Conservation (phyloP, 108 stramenopile species). For the Nitzschia putrida region DNA sequence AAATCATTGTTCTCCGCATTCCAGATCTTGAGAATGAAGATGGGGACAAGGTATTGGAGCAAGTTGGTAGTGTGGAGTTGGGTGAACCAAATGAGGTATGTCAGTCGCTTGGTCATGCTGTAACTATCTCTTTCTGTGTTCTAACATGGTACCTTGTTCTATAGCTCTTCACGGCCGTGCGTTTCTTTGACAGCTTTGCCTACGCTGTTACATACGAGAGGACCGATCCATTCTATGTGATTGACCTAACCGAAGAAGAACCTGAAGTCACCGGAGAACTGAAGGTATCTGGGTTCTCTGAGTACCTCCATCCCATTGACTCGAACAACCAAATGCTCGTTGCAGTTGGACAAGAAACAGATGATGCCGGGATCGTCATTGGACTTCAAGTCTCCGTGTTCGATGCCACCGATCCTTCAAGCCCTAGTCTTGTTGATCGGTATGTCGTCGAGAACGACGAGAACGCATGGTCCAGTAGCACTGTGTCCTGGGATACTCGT, state of each 20-base stretch:
- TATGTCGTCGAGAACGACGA: constrained; percentile 30
- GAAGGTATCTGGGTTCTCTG: constrained; percentile 56
- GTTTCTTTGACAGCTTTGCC: constrained; percentile 50
- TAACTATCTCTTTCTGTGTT: background rate
- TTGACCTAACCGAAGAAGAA: constrained; percentile 36
- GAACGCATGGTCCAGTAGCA: constrained; percentile 30
- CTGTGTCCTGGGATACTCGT: constrained; percentile 45
- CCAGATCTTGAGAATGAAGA: background rate
- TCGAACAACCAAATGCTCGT: constrained; percentile 38
- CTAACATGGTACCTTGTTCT: background rate
- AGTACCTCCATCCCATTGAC: constrained; percentile 57
- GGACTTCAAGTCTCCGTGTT: constrained; percentile 56
- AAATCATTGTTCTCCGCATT: constrained; percentile 31
- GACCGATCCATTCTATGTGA: constrained; percentile 56
- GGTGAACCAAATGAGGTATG: constrained; percentile 46
- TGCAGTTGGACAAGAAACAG: constrained; percentile 55
- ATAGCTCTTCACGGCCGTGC: constrained; percentile 44
- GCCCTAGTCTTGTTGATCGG: constrained; percentile 29
- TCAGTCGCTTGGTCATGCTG: background rate
- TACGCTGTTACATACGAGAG: constrained; percentile 61
- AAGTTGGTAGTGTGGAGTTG: constrained; percentile 32
- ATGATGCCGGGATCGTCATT: constrained; percentile 31
- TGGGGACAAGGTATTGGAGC: constrained; percentile 9
- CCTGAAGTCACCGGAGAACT: constrained; percentile 42
- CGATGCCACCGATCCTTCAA: constrained; percentile 33